Evolutionary conservation across 768 basidiomycete species (phyloP), one percentile per base, ranked within the genome.

Genomic region (Xanthoconium purpureum): DNA sequence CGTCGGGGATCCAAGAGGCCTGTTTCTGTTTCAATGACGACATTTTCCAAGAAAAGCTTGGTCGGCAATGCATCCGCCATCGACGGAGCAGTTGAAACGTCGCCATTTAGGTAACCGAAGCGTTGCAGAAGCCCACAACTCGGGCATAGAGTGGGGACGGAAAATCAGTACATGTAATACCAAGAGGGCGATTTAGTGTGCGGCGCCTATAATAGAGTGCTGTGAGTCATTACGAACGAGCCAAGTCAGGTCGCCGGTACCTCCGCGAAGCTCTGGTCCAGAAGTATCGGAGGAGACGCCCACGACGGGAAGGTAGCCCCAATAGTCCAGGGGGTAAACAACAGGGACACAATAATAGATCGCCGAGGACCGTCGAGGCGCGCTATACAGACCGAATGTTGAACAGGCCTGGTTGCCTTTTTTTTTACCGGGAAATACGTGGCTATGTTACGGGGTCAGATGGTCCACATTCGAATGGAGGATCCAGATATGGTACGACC

Each of bases 11-110:
- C 47, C 18, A 20, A 40, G 42, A 29, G 18, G 28, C 6, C 24
- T 44, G 42, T 47, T 32, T 7, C 30, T 29, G 40, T 35, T 56
- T 51, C 45, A 55, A 44, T 50, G 53, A 51, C 38, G 44, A 50
- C 39, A 43, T 32, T 32, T 52, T 18, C 43, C 43, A 13, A 50
- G 15, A 2, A n/a, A 39, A 12, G 37, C 17, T 14, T 28, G 44
- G 39, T n/a, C 69, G 57, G 45, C 29, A 57, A 38, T 6, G 51
- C 37, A 71, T 69, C 68, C 69, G 69, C 68, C 66, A 52, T 61
- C 17, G 59, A 66, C 64, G 68, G 68, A 63, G 30, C 13, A 55
- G 33, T 14, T 48, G 52, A 18, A 58, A 42, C 47, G 36, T 45
- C 54, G 18, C 37, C 6, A 40, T 51, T 30, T 47, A 59, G 60